Percentiles rank a stretch among this genome's conserved stretches.
Conservation (phyloP, 257 asterid species). For the Nicotiana otophora region DNA sequence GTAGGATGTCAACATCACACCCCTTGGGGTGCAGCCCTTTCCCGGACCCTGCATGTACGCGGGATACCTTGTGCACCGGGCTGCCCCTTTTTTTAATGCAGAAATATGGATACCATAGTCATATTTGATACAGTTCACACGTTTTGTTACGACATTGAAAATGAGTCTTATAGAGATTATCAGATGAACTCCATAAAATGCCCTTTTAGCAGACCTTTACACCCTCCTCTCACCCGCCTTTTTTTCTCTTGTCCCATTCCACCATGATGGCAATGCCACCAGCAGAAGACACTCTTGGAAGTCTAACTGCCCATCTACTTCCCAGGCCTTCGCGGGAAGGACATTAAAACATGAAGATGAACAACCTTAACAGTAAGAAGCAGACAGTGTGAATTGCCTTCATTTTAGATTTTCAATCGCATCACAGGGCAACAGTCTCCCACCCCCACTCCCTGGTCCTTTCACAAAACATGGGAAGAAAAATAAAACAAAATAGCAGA, state of each 20-base stretch:
- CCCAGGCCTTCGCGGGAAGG: background rate
- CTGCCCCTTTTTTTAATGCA: too few relatives aligned
- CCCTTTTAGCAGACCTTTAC: background rate
- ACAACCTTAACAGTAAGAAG: background rate
- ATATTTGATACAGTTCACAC: background rate
- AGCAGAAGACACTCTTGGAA: background rate
- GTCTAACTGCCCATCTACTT: background rate
- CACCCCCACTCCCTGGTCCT: background rate
- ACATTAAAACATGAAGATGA: background rate
- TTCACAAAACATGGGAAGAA: background rate
- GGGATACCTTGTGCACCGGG: too few relatives aligned
- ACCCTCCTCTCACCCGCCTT: background rate
- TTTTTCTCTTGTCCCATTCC: background rate
- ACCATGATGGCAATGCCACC: background rate
- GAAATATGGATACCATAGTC: background rate
- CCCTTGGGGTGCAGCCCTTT: too few relatives aligned
- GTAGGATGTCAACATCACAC: too few relatives aligned
- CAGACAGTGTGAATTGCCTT: background rate
- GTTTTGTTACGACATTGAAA: background rate
- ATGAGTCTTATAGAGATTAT: background rate
- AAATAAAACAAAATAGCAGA: background rate
- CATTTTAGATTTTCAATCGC: background rate
- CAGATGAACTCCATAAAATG: background rate
- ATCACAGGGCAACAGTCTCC: background rate
- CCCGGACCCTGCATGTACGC: too few relatives aligned